Conservation (phyloP, 2,329 filamentous ascomycete species). For the Leptographium galeiforme region DNA sequence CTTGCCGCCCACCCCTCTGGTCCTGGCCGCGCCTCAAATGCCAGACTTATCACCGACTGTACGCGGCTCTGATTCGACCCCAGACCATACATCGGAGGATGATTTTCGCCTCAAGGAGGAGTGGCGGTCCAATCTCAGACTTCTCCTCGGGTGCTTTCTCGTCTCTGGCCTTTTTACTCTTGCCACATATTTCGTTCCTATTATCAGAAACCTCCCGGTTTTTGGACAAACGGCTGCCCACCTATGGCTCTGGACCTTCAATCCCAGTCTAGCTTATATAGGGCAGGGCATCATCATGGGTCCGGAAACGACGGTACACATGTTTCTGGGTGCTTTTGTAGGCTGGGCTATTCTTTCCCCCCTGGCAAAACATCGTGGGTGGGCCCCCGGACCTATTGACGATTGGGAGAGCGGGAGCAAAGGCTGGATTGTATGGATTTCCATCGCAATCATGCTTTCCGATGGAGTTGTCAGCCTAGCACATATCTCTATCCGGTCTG, state of each 20-base stretch:
- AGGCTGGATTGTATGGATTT: slow-evolving; percentile 97
- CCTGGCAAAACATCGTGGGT: slow-evolving; percentile 69
- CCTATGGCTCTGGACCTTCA: slow-evolving; percentile 89
- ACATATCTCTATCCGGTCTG: slow-evolving; percentile 51
- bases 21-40: not conserved
- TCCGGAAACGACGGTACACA: slow-evolving; percentile 84
- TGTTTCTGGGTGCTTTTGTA: slow-evolving; percentile 78
- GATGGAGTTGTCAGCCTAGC: slow-evolving; percentile 82
- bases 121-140: slow-evolving; percentile 33
- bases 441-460: slow-evolving; percentile 88
- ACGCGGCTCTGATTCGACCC: slow-evolving; percentile 5
- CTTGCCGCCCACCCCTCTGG: not conserved
- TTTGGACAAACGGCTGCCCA: slow-evolving; percentile 63
- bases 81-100: slow-evolving; percentile 7
- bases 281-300: slow-evolving; percentile 99
- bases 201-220: slow-evolving; percentile 73
- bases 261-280: slow-evolving; percentile 92
- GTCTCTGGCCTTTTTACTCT: slow-evolving; percentile 59
- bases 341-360: slow-evolving; percentile 90
- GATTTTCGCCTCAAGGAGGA: slow-evolving; percentile 21
- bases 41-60: not conserved
- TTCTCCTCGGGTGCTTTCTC: slow-evolving; percentile 43
- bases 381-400: slow-evolving; percentile 75
- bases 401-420: slow-evolving; percentile 92
- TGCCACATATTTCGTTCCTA: slow-evolving; percentile 77